Evolutionary conservation across 306 rosid genomes (phyloP).

Genomic region (Malus fusca): DNA sequence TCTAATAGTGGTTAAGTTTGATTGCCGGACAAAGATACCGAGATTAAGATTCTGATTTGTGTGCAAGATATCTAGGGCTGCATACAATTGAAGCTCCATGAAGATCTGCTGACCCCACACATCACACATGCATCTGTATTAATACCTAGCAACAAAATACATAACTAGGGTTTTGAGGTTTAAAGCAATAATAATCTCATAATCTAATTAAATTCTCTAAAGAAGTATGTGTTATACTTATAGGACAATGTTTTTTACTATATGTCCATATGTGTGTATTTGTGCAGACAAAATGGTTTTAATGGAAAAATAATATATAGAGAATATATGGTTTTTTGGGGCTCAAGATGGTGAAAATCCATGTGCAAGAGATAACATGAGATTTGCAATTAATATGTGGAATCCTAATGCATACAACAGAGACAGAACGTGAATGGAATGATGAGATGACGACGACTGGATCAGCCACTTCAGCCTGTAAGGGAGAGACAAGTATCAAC

Average conservation of each 20-base stretch:
- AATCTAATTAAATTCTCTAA: background rate
- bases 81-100: slow-evolving; percentile 21
- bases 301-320: background rate
- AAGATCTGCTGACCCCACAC: slow-evolving; percentile 22
- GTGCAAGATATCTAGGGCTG: slow-evolving; percentile 24
- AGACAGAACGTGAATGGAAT: slow-evolving; percentile 44
- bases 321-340: background rate
- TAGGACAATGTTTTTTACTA: background rate
- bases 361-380: slow-evolving; percentile 14
- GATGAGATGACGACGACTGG: slow-evolving; percentile 40
- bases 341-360: background rate
- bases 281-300: background rate
- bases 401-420: slow-evolving; percentile 1
- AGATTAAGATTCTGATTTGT: slow-evolving; percentile 74
- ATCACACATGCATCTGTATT: background rate
- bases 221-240: background rate
- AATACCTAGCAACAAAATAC: background rate
- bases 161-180: background rate
- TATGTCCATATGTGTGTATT: background rate
- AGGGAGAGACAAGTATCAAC: slow-evolving; percentile 56
- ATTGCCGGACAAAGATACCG: slow-evolving; percentile 51
- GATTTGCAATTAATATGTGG: slow-evolving; percentile 40
- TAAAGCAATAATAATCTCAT: background rate
- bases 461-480: slow-evolving; percentile 45
- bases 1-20: slow-evolving; percentile 37